Evolutionary conservation across 2,329 filamentous ascomycete genomes (phyloP), one percentile per base, ranked within the genome.

Genomic region (Orbilia brochopaga): DNA sequence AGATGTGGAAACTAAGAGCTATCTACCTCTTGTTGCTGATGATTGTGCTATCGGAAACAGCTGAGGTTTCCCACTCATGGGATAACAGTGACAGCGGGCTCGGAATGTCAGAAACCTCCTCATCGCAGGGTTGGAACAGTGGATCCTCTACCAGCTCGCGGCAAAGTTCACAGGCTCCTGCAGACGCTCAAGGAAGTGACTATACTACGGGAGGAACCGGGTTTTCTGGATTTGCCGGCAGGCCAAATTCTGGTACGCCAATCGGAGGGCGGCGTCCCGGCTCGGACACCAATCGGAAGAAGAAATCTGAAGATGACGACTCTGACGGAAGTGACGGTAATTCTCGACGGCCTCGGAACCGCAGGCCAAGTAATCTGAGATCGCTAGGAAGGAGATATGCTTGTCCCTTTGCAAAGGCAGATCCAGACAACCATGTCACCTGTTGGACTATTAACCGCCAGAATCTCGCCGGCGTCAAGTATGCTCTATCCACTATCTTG

Each of bases 401-500:
- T 23, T 72, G 67, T 42, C 67, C 67, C 0, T 72, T 65, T 57
- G 67, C 67, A 30, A 72, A 72, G 21, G 48, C 67, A 19, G 40
- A 72, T 7, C 60, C 67, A 19, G 67, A 72, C 30, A 60, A 60
- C 15, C 37, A 72, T 53, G 60, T 65, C 35, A 72, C 60, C n/a
- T 72, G 67, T 23, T 72, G 67, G 67, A 72, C 67, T 53, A 72
- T 72, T 32, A 72, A 72, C 44, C 67, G 67, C 7, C 67, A 72
- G 42, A 72, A 72, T 19, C 62, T 72, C 8, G 67, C 67, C 21
- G 67, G 67, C 13, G 67, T 72, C 17, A 72, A 72, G 67, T 72
- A 72, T 17, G 60, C 40, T 37, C 27, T 4, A 30, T 8, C 30
- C 7, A 15, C 19, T 10, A 7, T 13, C 8, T 44, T 19, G 0